Evolutionary conservation across 106 monocot genomes (phyloP).

Genomic region (Dendrobium catenatum): DNA sequence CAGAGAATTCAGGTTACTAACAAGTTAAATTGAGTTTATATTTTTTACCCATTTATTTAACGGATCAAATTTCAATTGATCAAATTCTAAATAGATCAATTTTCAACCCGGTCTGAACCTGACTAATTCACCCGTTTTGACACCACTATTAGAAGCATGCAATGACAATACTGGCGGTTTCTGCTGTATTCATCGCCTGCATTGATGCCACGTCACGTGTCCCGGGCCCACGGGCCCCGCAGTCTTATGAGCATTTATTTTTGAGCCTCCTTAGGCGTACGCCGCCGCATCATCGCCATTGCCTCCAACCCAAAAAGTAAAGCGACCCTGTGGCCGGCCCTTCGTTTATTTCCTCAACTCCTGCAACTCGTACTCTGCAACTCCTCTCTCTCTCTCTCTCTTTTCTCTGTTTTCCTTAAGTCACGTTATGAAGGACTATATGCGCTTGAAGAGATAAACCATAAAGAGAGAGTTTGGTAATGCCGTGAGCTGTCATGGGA

Average conservation of each 20-base stretch:
- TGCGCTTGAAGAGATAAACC: neutral
- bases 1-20: no score
- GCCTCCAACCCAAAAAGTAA: neutral
- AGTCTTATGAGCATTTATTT: neutral
- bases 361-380: neutral
- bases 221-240: neutral
- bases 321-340: neutral
- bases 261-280: neutral
- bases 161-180: neutral
- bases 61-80: no score
- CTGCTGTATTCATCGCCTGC: neutral
- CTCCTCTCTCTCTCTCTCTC: neutral
- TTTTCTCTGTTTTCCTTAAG: neutral
- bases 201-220: constrained; percentile 2
- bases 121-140: no score
- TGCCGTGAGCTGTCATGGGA: constrained; percentile 45
- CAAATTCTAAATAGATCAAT: no score
- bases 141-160: no score
- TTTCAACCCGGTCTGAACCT: no score
- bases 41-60: no score
- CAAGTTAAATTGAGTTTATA: no score
- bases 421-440: neutral
- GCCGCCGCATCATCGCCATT: neutral
- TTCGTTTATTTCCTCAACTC: neutral
- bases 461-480: neutral